Conservation (phyloP, 1,139 yeast genomes). For the Geotrichum carabidarum region DNA sequence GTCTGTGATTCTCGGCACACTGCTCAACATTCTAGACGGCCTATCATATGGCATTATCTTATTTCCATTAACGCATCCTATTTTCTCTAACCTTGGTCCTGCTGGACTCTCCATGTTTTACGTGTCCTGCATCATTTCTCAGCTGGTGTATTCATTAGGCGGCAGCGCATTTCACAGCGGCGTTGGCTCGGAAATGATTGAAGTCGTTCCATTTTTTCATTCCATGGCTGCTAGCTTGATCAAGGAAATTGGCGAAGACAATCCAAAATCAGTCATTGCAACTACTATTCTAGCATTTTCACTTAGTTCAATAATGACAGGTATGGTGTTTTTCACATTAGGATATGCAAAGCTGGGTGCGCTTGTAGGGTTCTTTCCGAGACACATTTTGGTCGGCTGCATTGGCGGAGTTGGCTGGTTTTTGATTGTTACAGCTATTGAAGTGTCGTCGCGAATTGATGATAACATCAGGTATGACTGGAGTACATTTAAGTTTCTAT, state of each 20-base stretch:
- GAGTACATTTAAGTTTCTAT: constrained; percentile 49
- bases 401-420: constrained; percentile 98
- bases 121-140: constrained; percentile 81
- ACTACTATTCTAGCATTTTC: constrained; percentile 88
- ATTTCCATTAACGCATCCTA: constrained; percentile 80
- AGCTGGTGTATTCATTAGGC: constrained; percentile 80
- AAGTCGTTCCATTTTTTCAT: constrained; percentile 95
- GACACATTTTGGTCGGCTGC: constrained; percentile 93
- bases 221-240: constrained; percentile 80
- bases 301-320: constrained; percentile 77
- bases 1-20: constrained; percentile 76
- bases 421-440: constrained; percentile 81
- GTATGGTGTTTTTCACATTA: constrained; percentile 65
- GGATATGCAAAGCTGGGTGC: constrained; percentile 80
- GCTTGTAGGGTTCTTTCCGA: constrained; percentile 88
- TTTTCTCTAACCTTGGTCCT: constrained; percentile 75
- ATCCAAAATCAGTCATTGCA: constrained; percentile 62
- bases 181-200: constrained; percentile 96
- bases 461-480: constrained; percentile 65
- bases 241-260: constrained; percentile 49
- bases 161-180: constrained; percentile 87
- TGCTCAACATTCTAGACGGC: constrained; percentile 85
- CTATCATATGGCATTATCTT: constrained; percentile 95
- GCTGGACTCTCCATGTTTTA: constrained; percentile 92
- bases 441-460: constrained; percentile 73